A percentile compares a stretch with the other conserved stretches of the same genome.
Evolutionary conservation across 225 moss, liverwort and hornwort species (phyloP).

Genomic region (Polytrichum formosum): DNA sequence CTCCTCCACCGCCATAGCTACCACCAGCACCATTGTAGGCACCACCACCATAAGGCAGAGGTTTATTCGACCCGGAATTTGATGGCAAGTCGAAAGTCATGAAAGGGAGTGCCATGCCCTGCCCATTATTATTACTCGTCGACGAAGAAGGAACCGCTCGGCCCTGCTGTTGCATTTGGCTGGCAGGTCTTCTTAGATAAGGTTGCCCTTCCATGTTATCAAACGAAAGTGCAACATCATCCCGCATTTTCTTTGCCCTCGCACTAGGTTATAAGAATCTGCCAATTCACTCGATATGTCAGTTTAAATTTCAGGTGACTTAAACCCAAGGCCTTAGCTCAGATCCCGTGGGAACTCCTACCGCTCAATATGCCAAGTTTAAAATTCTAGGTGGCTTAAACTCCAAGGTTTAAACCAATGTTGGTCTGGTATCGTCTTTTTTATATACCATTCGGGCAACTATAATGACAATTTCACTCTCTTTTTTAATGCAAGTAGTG

Average conservation of each 20-base stretch:
- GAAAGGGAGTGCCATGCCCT: conserved; percentile 72
- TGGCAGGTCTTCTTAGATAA: conserved; percentile 30
- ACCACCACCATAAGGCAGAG: conserved; percentile 7
- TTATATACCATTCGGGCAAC: too few species aligned
- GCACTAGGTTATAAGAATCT: too few species aligned
- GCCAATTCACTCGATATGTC: too few species aligned
- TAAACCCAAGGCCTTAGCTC: too few species aligned
- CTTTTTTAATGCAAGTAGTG: too few species aligned
- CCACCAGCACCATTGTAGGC: conserved; percentile 1
- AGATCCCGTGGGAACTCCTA: too few species aligned
- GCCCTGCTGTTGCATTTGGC: conserved; percentile 15
- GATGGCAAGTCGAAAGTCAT: conserved; percentile 90
- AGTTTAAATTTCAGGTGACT: too few species aligned
- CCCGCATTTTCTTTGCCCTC: conserved; percentile 28
- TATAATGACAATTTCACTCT: too few species aligned
- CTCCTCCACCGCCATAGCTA: conserved; percentile 36
- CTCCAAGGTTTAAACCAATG: too few species aligned
- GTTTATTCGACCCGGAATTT: conserved; percentile 29
- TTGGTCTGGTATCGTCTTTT: too few species aligned
- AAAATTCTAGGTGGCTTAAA: too few species aligned
- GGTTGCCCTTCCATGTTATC: conserved; percentile 49
- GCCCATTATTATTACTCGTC: conserved; percentile 15
- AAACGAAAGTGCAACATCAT: conserved; percentile 79
- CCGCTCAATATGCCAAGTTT: too few species aligned
- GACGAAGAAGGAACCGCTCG: conserved; percentile 27